Evolutionary conservation across 495 filamentous ascomycete genomes (phyloP).

Genomic region (Neurospora sp.): DNA sequence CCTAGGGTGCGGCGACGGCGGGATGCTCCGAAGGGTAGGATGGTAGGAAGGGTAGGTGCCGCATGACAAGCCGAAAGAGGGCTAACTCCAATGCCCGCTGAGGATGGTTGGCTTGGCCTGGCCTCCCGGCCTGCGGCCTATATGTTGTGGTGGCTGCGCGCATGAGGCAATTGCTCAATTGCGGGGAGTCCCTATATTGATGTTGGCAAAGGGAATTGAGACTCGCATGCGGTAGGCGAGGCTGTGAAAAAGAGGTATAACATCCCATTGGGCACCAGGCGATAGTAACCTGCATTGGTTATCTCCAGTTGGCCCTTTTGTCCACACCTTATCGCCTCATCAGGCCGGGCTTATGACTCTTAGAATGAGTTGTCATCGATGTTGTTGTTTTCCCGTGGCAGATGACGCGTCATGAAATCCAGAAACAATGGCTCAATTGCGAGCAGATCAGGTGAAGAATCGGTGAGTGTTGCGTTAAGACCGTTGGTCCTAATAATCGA

Average conservation of each 20-base stretch:
- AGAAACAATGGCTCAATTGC: neutral
- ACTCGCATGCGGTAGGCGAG: neutral
- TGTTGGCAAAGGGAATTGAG: neutral
- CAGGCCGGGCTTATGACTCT: neutral
- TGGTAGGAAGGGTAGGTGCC: neutral
- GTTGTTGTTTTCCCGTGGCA: neutral
- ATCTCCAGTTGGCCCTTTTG: neutral
- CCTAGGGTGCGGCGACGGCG: neutral
- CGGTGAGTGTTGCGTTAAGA: neutral
- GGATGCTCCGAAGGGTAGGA: neutral
- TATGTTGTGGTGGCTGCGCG: conserved; percentile 4
- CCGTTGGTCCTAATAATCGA: neutral
- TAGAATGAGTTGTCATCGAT: neutral
- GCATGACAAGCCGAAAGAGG: conserved; percentile 10
- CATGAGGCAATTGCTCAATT: conserved; percentile 17
- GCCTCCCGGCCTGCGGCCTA: neutral
- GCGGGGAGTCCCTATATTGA: conserved; percentile 4
- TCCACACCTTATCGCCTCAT: neutral
- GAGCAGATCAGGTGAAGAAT: neutral
- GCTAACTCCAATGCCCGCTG: conserved; percentile 3
- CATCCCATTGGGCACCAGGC: neutral
- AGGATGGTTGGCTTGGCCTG: conserved; percentile 5
- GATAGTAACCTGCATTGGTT: neutral
- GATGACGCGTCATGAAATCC: neutral
- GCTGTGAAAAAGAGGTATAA: neutral